These are phyloP conservation scores for Sclerotinia sclerotiorum DNA, from an alignment of 2,329 filamentous ascomycete species.

Conservation along the genomic window DNA sequence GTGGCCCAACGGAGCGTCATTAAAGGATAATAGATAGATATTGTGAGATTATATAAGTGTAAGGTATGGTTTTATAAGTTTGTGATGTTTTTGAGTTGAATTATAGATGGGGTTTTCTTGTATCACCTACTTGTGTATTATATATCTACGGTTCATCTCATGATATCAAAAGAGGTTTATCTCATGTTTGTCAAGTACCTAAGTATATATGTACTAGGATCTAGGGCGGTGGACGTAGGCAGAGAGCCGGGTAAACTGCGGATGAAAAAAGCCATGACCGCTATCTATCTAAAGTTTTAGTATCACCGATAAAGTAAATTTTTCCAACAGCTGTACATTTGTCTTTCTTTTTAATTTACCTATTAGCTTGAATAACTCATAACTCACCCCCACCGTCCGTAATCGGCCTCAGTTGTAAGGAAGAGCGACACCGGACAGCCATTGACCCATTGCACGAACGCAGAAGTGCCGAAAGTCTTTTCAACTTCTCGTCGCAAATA, in stretches of 20 bases:
- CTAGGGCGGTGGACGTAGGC: too few species aligned
- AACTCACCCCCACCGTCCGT: conserved; percentile 25
- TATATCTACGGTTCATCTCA: too few species aligned
- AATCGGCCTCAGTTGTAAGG: conserved; percentile 28
- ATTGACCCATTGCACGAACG: conserved; percentile 29
- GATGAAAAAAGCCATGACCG: not conserved
- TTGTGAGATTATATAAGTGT: not conserved
- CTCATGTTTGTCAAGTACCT: too few species aligned
- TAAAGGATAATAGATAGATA: not conserved
- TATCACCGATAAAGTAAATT: conserved; percentile 20
- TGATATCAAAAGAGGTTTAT: too few species aligned
- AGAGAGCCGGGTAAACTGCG: not conserved
- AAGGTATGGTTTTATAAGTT: not conserved
- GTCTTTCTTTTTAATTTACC: conserved; percentile 3
- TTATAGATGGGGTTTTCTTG: not conserved
- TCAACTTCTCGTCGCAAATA: conserved; percentile 18
- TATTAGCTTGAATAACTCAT: not conserved
- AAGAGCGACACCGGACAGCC: conserved; percentile 36
- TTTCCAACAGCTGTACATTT: conserved; percentile 7
- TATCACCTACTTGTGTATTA: too few species aligned
- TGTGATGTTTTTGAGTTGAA: not conserved
- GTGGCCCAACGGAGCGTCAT: not conserved
- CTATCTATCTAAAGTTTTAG: not conserved
- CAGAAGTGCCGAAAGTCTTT: conserved; percentile 26
- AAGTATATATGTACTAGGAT: too few species aligned